Conservation (phyloP, 2,329 filamentous ascomycete species). For the Byssoonygena ceratinophila region DNA sequence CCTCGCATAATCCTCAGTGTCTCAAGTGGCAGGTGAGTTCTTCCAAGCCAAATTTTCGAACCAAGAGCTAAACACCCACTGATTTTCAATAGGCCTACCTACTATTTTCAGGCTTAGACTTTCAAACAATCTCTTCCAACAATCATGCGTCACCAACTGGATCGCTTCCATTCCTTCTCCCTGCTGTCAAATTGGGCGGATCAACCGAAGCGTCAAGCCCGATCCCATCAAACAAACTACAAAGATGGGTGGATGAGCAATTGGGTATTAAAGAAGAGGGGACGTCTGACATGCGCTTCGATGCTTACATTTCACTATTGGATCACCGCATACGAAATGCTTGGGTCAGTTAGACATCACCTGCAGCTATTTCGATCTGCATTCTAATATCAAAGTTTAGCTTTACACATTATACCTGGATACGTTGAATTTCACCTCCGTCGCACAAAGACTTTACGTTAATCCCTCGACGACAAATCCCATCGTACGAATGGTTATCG, state of each 20-base stretch:
- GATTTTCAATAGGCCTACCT: slow-evolving; percentile 60
- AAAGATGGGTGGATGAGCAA: slow-evolving; percentile 54
- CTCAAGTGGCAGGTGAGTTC: slow-evolving; percentile 82
- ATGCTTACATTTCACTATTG: slow-evolving; percentile 59
- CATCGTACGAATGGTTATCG: slow-evolving; percentile 53
- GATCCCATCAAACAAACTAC: slow-evolving; percentile 55
- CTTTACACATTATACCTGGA: slow-evolving; percentile 74
- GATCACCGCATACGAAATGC: slow-evolving; percentile 70
- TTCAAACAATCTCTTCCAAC: slow-evolving; percentile 59
- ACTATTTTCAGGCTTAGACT: slow-evolving; percentile 60
- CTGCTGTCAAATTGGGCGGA: slow-evolving; percentile 28
- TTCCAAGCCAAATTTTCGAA: neutral
- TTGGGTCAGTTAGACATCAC: slow-evolving; percentile 48
- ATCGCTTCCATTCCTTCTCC: slow-evolving; percentile 75
- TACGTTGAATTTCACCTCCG: slow-evolving; percentile 50
- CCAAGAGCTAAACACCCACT: neutral
- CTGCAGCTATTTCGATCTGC: slow-evolving; percentile 6
- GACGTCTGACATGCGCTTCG: slow-evolving; percentile 45
- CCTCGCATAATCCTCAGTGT: slow-evolving; percentile 86
- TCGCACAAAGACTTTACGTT: slow-evolving; percentile 65
- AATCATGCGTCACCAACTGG: slow-evolving; percentile 91
- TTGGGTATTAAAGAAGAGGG: slow-evolving; percentile 39
- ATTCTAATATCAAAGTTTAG: slow-evolving; percentile 31
- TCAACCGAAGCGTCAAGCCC: slow-evolving; percentile 35
- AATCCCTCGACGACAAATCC: slow-evolving; percentile 47